Base-by-base conservation (phyloP, 306 rosid genomes). In the Cajanus cajan region DNA sequence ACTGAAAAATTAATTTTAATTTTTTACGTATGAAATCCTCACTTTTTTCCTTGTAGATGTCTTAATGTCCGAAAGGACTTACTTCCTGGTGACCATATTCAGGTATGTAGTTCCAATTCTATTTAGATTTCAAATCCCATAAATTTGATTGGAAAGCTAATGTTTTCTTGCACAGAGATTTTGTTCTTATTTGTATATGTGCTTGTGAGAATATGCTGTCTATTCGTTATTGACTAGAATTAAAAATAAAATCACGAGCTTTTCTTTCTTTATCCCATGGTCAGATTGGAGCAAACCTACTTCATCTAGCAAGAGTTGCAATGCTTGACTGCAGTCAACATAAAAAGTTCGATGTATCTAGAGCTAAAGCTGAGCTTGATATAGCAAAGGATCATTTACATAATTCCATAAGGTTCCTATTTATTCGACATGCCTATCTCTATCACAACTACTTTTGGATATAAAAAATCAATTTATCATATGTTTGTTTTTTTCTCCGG, bases 261-360 rank as follows among this genome's bases (percentile, higher is more conserved):
- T 72, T 73, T 63, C 74, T 44, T 65, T 62, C 63, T 76, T 31
- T 82, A 59, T 34, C 74, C 33, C 33, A 31, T 85, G 59, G 57
- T 50, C 88, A 92, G 98, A 86, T 92, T 82, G 93, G 88, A 47
- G 97, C 88, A 63, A 92, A 90, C 86, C 80, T 87, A 87, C 97
- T 94, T 82, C 94, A 87, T 75, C 80, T 92, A 70, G 94, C 93
- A 57, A 82, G 91, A 75, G 89, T 89, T 77, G 80, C 82, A 79
- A 83, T 85, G 88, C 88, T 87, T 69, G 89, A 82, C 67, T 82
- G 70, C 81, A 81, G 61, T 52, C 78, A 73, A 83, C 74, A 87
- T 47, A 79, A 82, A 80, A 73, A 81, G 68, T 33, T 13, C 19
- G 87, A 92, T 80, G 69, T 62, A 84, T 74, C 89, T 64, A 73